A percentile compares a stretch with the other conserved stretches of the same genome.
Conservation (phyloP, 306 rosid species). For the Begonia masoniana region DNA sequence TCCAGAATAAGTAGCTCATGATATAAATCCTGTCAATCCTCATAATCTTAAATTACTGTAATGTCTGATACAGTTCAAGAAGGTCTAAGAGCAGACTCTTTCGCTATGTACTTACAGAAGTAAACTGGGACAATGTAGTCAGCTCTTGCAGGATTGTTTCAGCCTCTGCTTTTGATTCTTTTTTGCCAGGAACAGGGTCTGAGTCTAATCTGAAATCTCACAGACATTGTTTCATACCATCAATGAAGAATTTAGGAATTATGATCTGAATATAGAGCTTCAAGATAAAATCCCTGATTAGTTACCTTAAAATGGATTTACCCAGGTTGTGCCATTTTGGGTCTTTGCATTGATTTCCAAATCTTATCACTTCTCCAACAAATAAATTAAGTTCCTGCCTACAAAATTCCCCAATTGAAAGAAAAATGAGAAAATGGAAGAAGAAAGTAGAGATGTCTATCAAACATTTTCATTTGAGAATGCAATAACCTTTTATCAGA, state of each 20-base stretch:
- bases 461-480: too few species aligned
- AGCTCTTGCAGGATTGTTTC: slow-evolving; percentile 64
- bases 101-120: slow-evolving; percentile 47
- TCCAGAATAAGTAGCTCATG: slow-evolving; percentile 58
- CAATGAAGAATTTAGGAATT: slow-evolving; percentile 4
- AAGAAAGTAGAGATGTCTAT: too few species aligned
- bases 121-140: slow-evolving; percentile 44
- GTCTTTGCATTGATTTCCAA: slow-evolving; percentile 83
- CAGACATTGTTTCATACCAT: slow-evolving; percentile 14
- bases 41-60: too few species aligned
- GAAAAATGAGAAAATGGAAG: slow-evolving; percentile 7
- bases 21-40: slow-evolving; percentile 52
- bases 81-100: too few species aligned
- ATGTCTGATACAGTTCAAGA: too few species aligned
- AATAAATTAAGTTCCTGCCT: slow-evolving; percentile 74
- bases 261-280: slow-evolving; percentile 3
- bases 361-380: slow-evolving; percentile 66
- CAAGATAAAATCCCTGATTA: not conserved
- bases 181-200: slow-evolving; percentile 21
- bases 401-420: slow-evolving; percentile 2
- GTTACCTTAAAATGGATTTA: slow-evolving; percentile 56
- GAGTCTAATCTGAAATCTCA: slow-evolving; percentile 52
- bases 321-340: slow-evolving; percentile 83
- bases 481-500: slow-evolving; percentile 64
- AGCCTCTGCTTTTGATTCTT: slow-evolving; percentile 31